Conservation (phyloP, 345 rosid species). For the Eucalyptus paniculata region DNA sequence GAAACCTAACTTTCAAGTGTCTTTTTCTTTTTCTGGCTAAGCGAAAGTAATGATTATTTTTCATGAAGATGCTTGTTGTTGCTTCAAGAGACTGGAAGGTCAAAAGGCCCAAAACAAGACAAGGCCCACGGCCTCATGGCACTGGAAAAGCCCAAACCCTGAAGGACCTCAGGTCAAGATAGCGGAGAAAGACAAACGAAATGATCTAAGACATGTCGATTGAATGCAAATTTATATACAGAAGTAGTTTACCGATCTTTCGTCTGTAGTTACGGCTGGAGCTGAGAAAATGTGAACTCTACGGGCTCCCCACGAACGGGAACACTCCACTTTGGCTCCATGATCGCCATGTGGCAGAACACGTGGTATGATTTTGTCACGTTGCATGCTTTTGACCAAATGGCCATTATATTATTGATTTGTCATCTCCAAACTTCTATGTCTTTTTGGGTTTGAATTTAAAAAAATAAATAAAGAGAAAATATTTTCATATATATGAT, state of each 20-base stretch:
- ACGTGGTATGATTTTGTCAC: background rate
- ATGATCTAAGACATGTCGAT: background rate
- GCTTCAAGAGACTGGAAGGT: background rate
- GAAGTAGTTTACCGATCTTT: background rate
- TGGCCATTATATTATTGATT: background rate
- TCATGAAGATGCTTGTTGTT: background rate
- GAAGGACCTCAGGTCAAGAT: background rate
- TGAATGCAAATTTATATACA: background rate
- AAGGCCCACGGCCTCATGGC: background rate
- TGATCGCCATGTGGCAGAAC: background rate
- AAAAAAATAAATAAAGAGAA: background rate
- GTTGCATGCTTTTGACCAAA: rapidly evolving
- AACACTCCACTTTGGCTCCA: background rate
- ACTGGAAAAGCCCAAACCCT: background rate
- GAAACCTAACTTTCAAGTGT: background rate
- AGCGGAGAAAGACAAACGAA: background rate
- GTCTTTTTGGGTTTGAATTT: background rate
- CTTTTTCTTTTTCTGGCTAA: background rate
- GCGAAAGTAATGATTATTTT: background rate
- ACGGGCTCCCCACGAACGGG: background rate
- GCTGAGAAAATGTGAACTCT: background rate
- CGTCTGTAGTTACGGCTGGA: background rate
- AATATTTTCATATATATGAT: background rate
- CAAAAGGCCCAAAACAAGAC: background rate
- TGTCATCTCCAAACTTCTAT: background rate